Evolutionary conservation across 169 alveolate species (phyloP).

Genomic region (Ophryocystis elektroscirrha): DNA sequence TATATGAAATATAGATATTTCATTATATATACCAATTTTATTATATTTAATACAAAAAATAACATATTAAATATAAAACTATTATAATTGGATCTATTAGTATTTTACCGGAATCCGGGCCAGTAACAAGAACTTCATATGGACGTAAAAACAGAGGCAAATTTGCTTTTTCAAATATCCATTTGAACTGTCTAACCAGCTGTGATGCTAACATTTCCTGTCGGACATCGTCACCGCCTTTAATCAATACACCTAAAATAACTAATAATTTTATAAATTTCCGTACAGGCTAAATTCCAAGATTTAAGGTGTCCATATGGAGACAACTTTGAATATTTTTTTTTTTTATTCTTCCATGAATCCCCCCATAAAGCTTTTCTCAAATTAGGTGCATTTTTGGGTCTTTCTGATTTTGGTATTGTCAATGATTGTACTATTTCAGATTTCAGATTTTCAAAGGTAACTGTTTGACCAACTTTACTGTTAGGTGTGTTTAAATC

Average conservation of each 20-base stretch:
- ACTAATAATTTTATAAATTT: neutral
- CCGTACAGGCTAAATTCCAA: conserved; percentile 47
- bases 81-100: neutral
- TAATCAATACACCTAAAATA: conserved; percentile 47
- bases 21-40: too few relatives aligned
- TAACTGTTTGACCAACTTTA: too few relatives aligned
- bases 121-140: conserved; percentile 72
- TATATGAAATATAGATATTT: neutral
- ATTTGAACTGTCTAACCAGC: conserved; percentile 55
- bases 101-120: conserved; percentile 70
- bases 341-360: conserved; percentile 39
- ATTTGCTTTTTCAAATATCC: conserved; percentile 48
- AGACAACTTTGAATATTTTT: conserved; percentile 34
- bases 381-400: neutral
- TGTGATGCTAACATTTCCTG: conserved; percentile 83
- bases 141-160: conserved; percentile 69
- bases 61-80: too few relatives aligned
- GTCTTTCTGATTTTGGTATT: too few relatives aligned
- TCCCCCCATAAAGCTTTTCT: conserved; percentile 34
- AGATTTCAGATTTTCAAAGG: too few relatives aligned
- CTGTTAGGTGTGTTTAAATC: too few relatives aligned
- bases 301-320: conserved; percentile 51
- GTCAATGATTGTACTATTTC: too few relatives aligned
- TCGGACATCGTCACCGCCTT: conserved; percentile 82
- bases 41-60: too few relatives aligned